Evolutionary conservation across 441 rosid genomes (phyloP).

Genomic region (Codiaeum variegatum): DNA sequence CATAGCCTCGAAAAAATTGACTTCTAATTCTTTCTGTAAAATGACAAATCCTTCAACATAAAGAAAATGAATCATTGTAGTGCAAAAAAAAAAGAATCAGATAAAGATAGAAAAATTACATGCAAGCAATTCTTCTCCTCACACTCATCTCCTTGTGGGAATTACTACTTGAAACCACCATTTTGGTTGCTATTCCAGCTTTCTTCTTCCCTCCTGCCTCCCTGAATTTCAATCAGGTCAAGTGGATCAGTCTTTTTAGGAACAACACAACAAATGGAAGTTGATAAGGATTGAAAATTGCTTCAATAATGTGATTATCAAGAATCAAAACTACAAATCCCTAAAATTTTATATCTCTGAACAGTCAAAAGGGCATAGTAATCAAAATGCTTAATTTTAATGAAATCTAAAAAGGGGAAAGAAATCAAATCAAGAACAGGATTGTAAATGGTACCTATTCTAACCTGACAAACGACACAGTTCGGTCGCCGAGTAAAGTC

Average conservation of each 20-base stretch:
- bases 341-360: background rate
- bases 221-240: background rate
- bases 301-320: background rate
- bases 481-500: background rate
- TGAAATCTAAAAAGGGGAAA: background rate
- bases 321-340: background rate
- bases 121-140: slow-evolving; percentile 63
- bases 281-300: background rate
- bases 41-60: background rate
- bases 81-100: background rate
- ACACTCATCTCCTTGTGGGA: slow-evolving; percentile 67
- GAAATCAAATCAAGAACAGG: background rate
- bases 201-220: background rate
- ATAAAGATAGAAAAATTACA: slow-evolving; percentile 35
- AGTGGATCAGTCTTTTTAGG: background rate
- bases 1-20: background rate
- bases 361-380: background rate
- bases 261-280: background rate
- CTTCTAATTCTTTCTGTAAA: background rate
- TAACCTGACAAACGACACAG: background rate
- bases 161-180: slow-evolving; percentile 54
- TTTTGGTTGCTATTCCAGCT: slow-evolving; percentile 25
- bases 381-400: background rate
- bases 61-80: background rate
- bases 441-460: no score